Evolutionary conservation across 2,329 filamentous ascomycete species (phyloP).

Genomic region (Cladosporium sp.): DNA sequence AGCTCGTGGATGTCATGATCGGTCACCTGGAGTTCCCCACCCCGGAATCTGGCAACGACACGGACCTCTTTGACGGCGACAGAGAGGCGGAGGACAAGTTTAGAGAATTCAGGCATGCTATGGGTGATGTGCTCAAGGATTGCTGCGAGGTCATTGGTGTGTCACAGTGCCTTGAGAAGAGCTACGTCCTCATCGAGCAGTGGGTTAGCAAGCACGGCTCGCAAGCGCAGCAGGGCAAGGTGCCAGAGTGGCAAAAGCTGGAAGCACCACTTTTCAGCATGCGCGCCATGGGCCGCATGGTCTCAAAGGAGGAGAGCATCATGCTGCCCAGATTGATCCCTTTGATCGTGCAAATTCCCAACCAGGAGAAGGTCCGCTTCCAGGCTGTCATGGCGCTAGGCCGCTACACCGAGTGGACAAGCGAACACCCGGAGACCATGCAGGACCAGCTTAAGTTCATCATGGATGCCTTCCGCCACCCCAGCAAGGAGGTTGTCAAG

Average conservation of each 20-base stretch:
- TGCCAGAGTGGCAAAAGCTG: slow-evolving; percentile 93
- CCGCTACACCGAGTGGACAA: slow-evolving; percentile 96
- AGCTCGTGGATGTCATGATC: slow-evolving; percentile 88
- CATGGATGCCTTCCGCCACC: slow-evolving; percentile 82
- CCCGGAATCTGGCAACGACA: slow-evolving; percentile 65
- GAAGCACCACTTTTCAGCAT: slow-evolving; percentile 93
- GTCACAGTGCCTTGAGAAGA: slow-evolving; percentile 82
- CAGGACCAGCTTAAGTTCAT: slow-evolving; percentile 94
- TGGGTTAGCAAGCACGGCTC: slow-evolving; percentile 82
- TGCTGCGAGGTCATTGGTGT: slow-evolving; percentile 94
- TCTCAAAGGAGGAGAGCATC: slow-evolving; percentile 77
- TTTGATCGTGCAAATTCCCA: slow-evolving; percentile 85
- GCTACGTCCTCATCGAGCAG: slow-evolving; percentile 74
- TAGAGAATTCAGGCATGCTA: slow-evolving; percentile 88
- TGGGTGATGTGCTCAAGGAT: slow-evolving; percentile 97
- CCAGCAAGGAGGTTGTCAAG: slow-evolving; percentile 82
- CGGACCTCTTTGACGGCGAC: slow-evolving; percentile 90
- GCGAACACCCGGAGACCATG: slow-evolving; percentile 84
- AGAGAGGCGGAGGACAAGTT: slow-evolving; percentile 96
- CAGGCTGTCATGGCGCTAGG: slow-evolving; percentile 97
- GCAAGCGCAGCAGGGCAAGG: slow-evolving; percentile 64
- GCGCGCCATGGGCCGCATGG: slow-evolving; percentile 94
- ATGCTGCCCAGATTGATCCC: slow-evolving; percentile 90
- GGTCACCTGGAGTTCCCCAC: slow-evolving; percentile 81
- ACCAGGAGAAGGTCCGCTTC: slow-evolving; percentile 96